A percentile compares a stretch with the other conserved stretches of the same genome.
Conservation (phyloP, 768 basidiomycete species). For the Psilocybe tampanensis region DNA sequence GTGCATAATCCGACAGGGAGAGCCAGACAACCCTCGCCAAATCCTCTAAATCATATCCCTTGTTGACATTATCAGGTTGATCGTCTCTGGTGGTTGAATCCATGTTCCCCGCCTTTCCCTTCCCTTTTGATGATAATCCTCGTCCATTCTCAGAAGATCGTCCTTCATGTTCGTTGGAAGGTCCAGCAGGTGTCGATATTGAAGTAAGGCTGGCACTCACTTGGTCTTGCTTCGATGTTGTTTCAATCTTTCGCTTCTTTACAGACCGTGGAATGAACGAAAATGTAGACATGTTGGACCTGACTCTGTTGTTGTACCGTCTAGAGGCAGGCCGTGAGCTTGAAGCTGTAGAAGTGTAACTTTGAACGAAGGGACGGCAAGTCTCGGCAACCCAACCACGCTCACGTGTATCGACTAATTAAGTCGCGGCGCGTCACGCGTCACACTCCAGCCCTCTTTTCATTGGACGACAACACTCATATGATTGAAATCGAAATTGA, state of each 20-base stretch:
- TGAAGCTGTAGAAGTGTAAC: too few species aligned
- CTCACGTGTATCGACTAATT: neutral
- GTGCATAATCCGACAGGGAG: constrained; percentile 68
- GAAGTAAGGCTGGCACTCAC: constrained; percentile 13
- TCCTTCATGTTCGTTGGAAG: constrained; percentile 13
- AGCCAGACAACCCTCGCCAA: constrained; percentile 53
- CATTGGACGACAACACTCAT: neutral
- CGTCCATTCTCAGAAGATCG: neutral
- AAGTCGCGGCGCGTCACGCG: neutral
- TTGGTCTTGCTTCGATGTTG: constrained; percentile 2
- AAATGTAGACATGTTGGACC: constrained; percentile 19
- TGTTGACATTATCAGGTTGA: neutral
- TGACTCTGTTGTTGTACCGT: too few species aligned
- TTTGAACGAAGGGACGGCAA: too few species aligned
- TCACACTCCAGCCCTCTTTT: neutral
- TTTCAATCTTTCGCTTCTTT: constrained; percentile 16
- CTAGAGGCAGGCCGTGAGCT: too few species aligned
- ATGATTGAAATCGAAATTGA: too few species aligned
- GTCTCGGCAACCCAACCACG: too few species aligned
- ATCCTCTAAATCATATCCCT: constrained; percentile 37
- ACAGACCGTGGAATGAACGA: constrained; percentile 30
- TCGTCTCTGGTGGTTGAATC: neutral
- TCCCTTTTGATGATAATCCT: constrained; percentile 7
- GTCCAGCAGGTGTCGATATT: constrained; percentile 4
- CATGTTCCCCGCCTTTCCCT: neutral